phyloP scores from a whole-genome alignment of 176 grass and related monocot genomes.

The Rhynchospora pubera region DNA sequence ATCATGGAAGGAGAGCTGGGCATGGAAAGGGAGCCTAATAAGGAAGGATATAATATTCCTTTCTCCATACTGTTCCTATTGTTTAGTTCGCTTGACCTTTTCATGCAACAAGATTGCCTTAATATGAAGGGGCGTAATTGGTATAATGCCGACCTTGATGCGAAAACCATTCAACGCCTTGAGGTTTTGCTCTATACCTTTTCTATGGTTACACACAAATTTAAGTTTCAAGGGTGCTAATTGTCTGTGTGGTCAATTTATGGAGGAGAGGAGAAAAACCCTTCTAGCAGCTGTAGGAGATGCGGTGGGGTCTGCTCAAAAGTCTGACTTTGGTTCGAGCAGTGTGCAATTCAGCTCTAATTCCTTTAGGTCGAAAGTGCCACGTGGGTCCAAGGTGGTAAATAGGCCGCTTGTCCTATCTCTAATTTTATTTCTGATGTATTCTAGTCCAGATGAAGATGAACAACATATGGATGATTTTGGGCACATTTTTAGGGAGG shows the following conservation, averaged over 20 bases:
- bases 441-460: conserved; percentile 47
- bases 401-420: conserved; percentile 77
- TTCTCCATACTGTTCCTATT: conserved; percentile 75
- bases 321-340: conserved; percentile 50
- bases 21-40: conserved; percentile 18
- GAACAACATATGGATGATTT: conserved; percentile 20
- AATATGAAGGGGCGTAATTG: conserved; percentile 68
- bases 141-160: conserved; percentile 86
- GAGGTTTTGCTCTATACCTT: conserved; percentile 33
- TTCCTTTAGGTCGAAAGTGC: conserved; percentile 71
- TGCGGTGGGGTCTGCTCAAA: conserved; percentile 56
- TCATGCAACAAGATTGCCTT: conserved; percentile 79
- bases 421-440: conserved; percentile 56
- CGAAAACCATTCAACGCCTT: conserved; percentile 68
- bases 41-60: conserved; percentile 64
- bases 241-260: conserved; percentile 19
- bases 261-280: conserved; percentile 79
- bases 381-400: conserved; percentile 65
- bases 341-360: conserved; percentile 41
- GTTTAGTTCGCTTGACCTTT: conserved; percentile 59
- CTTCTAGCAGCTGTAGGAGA: conserved; percentile 52
- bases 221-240: not conserved
- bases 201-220: not conserved
- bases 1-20: too few species aligned
- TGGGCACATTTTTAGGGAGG: conserved; percentile 46